phyloP scores from a whole-genome alignment of 2,329 filamentous ascomycete genomes.

The Didymellaceae sp. region DNA sequence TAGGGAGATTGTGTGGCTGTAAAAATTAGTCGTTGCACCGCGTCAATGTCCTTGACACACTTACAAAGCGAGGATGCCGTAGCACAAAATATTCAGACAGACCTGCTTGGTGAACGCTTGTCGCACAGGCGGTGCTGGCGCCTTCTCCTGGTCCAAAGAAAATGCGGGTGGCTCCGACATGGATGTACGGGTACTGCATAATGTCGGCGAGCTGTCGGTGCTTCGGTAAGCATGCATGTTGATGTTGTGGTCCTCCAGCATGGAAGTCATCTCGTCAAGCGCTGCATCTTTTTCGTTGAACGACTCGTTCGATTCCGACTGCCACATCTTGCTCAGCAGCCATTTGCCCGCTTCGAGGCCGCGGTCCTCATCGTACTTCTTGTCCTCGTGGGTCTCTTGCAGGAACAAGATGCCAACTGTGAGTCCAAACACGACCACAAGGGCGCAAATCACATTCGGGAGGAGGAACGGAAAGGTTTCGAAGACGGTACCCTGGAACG shows the following conservation, averaged over 20 bases:
- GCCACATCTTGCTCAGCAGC: constrained; percentile 57
- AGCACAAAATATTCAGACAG: constrained; percentile 84
- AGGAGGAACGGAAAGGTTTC: constrained; percentile 88
- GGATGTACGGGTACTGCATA: constrained; percentile 47
- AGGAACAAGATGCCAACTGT: constrained; percentile 82
- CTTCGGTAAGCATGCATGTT: constrained; percentile 68
- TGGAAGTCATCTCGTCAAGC: constrained; percentile 65
- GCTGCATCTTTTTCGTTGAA: constrained; percentile 53
- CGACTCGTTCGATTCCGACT: constrained; percentile 34
- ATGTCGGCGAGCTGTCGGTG: constrained; percentile 61
- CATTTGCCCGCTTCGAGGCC: constrained; percentile 79
- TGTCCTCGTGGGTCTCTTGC: constrained; percentile 89
- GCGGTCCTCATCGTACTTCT: constrained; percentile 76
- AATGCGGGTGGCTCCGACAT: constrained; percentile 45
- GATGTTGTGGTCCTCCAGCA: constrained; percentile 57
- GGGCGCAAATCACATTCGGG: constrained; percentile 87
- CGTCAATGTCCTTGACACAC: constrained; percentile 10
- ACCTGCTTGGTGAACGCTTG: constrained; percentile 85
- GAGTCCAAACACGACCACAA: constrained; percentile 78
- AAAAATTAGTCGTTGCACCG: constrained; percentile 28
- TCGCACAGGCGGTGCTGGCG: constrained; percentile 36
- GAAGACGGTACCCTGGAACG: constrained; percentile 82
- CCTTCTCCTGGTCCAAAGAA: constrained; percentile 37
- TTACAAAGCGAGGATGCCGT: constrained; percentile 94
- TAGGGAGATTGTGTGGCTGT: constrained; percentile 93